phyloP scores from a whole-genome alignment of 1,284 basidiomycete genomes.

The Chondrostereum purpureum region DNA sequence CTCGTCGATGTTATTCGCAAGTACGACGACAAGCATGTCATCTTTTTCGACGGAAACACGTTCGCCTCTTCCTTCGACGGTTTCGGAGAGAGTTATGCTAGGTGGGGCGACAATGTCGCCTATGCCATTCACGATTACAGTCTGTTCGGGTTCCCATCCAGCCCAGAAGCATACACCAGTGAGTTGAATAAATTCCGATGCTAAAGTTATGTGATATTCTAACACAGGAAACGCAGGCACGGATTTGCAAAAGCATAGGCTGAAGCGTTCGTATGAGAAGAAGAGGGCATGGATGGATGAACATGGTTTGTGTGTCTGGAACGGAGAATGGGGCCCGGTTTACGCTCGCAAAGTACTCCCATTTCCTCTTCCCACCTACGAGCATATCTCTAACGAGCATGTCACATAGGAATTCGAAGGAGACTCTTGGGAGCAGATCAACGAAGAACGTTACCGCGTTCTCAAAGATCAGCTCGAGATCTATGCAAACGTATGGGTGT shows the following conservation, averaged over 20 bases:
- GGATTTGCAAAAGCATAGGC: slow-evolving; percentile 43
- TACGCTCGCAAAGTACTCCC: slow-evolving; percentile 26
- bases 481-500: slow-evolving; percentile 48
- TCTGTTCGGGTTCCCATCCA: slow-evolving; percentile 62
- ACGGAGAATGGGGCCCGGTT: slow-evolving; percentile 51
- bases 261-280: slow-evolving; percentile 53
- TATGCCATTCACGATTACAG: slow-evolving; percentile 76
- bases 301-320: slow-evolving; percentile 64
- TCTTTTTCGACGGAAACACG: slow-evolving; percentile 62
- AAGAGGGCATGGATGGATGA: slow-evolving; percentile 68
- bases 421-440: slow-evolving; percentile 53
- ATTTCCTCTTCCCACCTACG: too few relatives aligned
- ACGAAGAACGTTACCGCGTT: slow-evolving; percentile 58
- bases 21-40: slow-evolving; percentile 51
- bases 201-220: too few relatives aligned
- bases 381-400: too few relatives aligned
- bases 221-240: too few relatives aligned
- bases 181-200: not conserved
- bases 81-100: slow-evolving; percentile 44
- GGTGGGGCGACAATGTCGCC: slow-evolving; percentile 53
- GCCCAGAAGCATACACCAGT: slow-evolving; percentile 47
- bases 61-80: slow-evolving; percentile 62
- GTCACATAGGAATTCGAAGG: slow-evolving; percentile 46
- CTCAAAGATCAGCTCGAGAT: slow-evolving; percentile 70
- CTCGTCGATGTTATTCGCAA: slow-evolving; percentile 53